These are phyloP conservation scores for Bombardia bombarda DNA, from an alignment of 495 filamentous ascomycete genomes.

Conservation along the genomic window DNA sequence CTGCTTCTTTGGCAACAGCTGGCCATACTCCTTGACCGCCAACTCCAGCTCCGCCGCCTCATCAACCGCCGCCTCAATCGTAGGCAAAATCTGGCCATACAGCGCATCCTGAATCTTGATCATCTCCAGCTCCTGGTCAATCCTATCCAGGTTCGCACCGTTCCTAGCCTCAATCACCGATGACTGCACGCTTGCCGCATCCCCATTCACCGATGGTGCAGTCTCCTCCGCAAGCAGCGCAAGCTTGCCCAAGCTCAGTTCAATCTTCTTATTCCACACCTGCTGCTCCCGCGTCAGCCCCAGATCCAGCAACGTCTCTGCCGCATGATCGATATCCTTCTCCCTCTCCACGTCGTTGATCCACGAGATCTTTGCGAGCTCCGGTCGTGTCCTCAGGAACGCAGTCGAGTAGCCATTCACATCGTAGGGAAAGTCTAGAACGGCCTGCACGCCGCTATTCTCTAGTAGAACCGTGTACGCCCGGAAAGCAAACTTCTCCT, in stretches of 20 bases:
- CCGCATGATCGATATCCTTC: constrained; percentile 62
- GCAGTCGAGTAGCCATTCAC: constrained; percentile 60
- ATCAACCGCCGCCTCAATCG: constrained; percentile 63
- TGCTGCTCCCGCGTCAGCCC: constrained; percentile 62
- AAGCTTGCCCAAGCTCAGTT: constrained; percentile 82
- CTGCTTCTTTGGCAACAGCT: constrained; percentile 45
- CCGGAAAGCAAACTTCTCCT: constrained; percentile 68
- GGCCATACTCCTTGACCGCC: constrained; percentile 59
- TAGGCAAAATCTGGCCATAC: constrained; percentile 45
- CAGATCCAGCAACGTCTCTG: constrained; percentile 53
- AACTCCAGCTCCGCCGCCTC: constrained; percentile 66
- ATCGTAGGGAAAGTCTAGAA: constrained; percentile 58
- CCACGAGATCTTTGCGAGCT: constrained; percentile 76
- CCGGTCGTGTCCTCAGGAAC: constrained; percentile 61
- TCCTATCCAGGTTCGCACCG: constrained; percentile 29
- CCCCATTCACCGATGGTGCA: constrained; percentile 20
- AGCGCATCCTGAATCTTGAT: constrained; percentile 69
- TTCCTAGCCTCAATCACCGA: constrained; percentile 20
- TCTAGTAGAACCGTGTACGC: constrained; percentile 70
- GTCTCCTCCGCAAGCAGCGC: constrained; percentile 55
- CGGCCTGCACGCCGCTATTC: constrained; percentile 50
- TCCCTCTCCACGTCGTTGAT: constrained; percentile 80
- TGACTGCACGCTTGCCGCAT: constrained; percentile 24
- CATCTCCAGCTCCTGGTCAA: constrained; percentile 56
- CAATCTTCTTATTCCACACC: constrained; percentile 82